These are phyloP conservation scores for Trebouxiophyceae sp. DNA, from an alignment of 163 green algal species.

Conservation along the genomic window DNA sequence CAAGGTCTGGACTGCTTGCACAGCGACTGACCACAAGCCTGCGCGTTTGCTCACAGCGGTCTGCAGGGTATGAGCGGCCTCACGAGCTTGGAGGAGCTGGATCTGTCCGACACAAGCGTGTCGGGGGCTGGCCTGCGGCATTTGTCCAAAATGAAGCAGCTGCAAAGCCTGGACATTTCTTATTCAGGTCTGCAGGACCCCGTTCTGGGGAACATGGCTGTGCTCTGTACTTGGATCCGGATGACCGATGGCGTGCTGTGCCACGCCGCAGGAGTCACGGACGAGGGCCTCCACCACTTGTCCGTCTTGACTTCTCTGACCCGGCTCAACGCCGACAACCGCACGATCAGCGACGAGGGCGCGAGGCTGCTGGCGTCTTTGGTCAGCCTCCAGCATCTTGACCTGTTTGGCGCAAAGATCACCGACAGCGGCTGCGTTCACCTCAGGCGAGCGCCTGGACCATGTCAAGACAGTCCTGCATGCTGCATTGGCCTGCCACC, in stretches of 20 bases:
- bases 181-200: neutral
- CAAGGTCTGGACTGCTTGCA: neutral
- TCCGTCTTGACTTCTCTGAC: slow-evolving; percentile 23
- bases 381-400: slow-evolving; percentile 31
- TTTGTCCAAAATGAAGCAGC: neutral
- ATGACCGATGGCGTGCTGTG: neutral
- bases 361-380: slow-evolving; percentile 34
- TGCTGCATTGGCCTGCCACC: no score
- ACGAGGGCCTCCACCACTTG: slow-evolving; percentile 17
- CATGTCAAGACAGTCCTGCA: no score
- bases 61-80: slow-evolving; percentile 1
- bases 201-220: neutral
- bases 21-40: neutral
- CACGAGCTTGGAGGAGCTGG: slow-evolving; percentile 28
- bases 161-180: neutral
- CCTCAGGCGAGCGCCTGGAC: no score
- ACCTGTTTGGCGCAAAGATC: slow-evolving; percentile 58
- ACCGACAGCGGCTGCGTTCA: slow-evolving; percentile 38
- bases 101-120: slow-evolving; percentile 44
- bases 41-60: slow-evolving; percentile 2
- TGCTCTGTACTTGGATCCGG: neutral
- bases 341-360: slow-evolving; percentile 33
- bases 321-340: slow-evolving; percentile 44
- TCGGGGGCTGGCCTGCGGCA: neutral
- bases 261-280: slow-evolving; percentile 12